These are phyloP conservation scores for Alisma plantagoaquatica DNA, from an alignment of 106 monocot genomes.

Conservation along the genomic window DNA sequence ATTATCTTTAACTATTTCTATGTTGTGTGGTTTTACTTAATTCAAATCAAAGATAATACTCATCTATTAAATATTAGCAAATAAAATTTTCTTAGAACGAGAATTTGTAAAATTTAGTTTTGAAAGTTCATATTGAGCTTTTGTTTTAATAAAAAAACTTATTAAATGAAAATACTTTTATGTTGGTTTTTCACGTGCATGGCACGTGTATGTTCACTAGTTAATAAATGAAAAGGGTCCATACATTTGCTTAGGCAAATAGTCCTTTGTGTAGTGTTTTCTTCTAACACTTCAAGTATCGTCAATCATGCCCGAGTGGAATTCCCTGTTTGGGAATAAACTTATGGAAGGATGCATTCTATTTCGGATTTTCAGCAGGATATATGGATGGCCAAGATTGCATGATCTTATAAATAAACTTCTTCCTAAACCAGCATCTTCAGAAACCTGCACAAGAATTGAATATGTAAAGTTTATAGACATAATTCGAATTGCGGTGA, in stretches of 20 bases:
- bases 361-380: conserved; percentile 54
- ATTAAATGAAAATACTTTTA: too few species aligned
- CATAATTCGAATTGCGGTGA: conserved; percentile 23
- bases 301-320: conserved; percentile 31
- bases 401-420: conserved; percentile 60
- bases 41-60: too few species aligned
- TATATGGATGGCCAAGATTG: conserved; percentile 45
- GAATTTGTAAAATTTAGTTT: too few species aligned
- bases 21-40: too few species aligned
- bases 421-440: conserved; percentile 37
- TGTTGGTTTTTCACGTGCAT: too few species aligned
- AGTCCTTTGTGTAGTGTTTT: conserved; percentile 5
- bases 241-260: conserved; percentile 27
- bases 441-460: conserved; percentile 21
- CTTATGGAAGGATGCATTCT: conserved; percentile 83
- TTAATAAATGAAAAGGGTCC: conserved; percentile 39
- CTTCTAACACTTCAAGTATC: conserved; percentile 33
- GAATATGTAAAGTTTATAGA: not conserved
- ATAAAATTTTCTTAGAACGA: too few species aligned
- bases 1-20: too few species aligned
- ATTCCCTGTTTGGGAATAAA: conserved; percentile 43
- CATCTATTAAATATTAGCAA: too few species aligned
- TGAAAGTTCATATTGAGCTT: too few species aligned
- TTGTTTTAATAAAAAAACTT: too few species aligned
- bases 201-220: too few species aligned